A percentile compares a stretch with the other conserved stretches of the same genome.
phyloP scores from a whole-genome alignment of 306 rosid genomes.

The Prunus mira region DNA sequence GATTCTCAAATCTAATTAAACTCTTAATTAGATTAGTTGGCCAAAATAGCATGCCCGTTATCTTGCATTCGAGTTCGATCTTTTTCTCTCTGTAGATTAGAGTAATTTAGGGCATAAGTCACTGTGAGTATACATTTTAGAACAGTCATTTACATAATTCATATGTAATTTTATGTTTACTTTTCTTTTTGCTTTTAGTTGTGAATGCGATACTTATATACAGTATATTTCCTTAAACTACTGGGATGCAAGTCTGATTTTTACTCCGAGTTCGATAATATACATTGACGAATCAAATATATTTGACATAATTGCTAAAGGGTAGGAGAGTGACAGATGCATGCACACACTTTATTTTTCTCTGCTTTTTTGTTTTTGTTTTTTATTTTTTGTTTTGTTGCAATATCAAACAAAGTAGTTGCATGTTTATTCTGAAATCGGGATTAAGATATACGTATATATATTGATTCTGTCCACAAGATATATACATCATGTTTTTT shows the following conservation, averaged over 20 bases:
- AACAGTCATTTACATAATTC: too few species aligned
- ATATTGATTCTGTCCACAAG: background rate
- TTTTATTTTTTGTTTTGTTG: background rate
- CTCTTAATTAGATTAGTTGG: too few species aligned
- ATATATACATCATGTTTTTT: background rate
- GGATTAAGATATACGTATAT: background rate
- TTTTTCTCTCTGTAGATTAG: too few species aligned
- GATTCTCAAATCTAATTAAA: too few species aligned
- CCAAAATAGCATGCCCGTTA: too few species aligned
- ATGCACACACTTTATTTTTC: background rate
- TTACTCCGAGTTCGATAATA: background rate
- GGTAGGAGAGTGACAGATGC: background rate
- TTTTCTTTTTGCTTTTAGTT: background rate
- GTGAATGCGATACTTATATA: background rate
- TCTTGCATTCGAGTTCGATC: too few species aligned
- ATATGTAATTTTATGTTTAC: too few species aligned
- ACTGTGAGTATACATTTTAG: too few species aligned
- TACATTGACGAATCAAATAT: too few species aligned
- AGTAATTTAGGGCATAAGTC: too few species aligned
- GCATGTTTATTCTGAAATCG: background rate
- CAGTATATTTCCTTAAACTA: background rate
- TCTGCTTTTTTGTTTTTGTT: background rate
- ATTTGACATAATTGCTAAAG: background rate
- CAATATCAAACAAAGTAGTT: slow-evolving; percentile 1
- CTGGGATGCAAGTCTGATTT: background rate